phyloP scores from a whole-genome alignment of 179 eudicot genomes.

The Nepenthes alata region DNA sequence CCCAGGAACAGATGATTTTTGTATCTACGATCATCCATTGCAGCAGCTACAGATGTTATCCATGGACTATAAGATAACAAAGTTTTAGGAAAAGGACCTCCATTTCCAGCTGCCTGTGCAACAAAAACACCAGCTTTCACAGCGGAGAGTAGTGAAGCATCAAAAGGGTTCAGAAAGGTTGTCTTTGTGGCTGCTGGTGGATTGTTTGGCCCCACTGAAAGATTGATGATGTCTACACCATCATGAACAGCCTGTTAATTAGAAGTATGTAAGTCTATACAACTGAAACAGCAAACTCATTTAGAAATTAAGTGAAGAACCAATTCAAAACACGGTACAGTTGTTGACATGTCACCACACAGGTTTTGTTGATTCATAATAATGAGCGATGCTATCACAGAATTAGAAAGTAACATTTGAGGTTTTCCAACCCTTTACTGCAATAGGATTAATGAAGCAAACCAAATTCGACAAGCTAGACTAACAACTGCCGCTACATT shows the following conservation, averaged over 20 bases:
- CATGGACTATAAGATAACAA: slow-evolving; percentile 85
- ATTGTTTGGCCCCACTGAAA: slow-evolving; percentile 84
- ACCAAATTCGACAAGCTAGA: too few relatives aligned
- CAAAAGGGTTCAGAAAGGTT: slow-evolving; percentile 79
- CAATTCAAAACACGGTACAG: neutral
- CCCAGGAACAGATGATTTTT: slow-evolving; percentile 71
- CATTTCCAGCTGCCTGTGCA: slow-evolving; percentile 93
- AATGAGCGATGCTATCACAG: too few relatives aligned
- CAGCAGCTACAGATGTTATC: slow-evolving; percentile 89
- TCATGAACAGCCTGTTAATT: slow-evolving; percentile 75
- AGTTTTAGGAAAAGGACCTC: slow-evolving; percentile 84
- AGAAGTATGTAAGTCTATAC: slow-evolving; percentile 11
- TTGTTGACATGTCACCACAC: too few relatives aligned
- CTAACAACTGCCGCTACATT: too few relatives aligned
- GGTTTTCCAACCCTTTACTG: too few relatives aligned
- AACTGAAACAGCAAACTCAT: neutral
- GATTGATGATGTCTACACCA: slow-evolving; percentile 87
- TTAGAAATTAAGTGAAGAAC: neutral
- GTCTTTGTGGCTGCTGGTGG: slow-evolving; percentile 77
- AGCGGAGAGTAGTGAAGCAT: slow-evolving; percentile 69
- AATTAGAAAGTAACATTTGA: too few relatives aligned
- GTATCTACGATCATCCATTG: slow-evolving; percentile 81
- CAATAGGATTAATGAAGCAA: too few relatives aligned
- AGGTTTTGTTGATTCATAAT: too few relatives aligned
- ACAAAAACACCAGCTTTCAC: slow-evolving; percentile 92